Conservation (phyloP, 148 eudicot species). For the Tetragonia tetragonoides region DNA sequence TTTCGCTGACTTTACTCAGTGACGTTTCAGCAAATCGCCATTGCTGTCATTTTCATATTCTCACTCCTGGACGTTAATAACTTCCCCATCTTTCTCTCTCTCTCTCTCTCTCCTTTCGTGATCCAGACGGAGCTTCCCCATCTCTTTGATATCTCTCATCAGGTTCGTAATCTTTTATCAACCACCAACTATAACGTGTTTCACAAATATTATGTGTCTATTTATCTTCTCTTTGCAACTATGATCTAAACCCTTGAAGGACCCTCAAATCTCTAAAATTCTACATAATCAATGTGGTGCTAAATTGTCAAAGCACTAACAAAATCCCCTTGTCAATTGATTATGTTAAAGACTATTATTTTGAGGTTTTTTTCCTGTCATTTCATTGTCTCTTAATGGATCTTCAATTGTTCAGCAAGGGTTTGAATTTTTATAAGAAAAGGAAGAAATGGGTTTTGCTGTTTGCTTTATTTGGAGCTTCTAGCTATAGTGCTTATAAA, state of each 20-base stretch:
- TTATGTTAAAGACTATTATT: no score
- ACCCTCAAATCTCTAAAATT: background rate
- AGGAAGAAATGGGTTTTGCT: conserved; percentile 55
- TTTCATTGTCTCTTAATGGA: conserved; percentile 29
- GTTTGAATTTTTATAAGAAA: conserved; percentile 36
- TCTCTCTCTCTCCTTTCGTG: background rate
- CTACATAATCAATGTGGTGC: background rate
- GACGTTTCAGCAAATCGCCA: background rate
- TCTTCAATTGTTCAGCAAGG: conserved; percentile 37
- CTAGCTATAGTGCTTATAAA: conserved; percentile 64
- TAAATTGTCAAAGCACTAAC: no score
- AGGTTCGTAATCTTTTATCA: conserved; percentile 14
- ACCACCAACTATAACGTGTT: background rate
- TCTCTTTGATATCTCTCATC: background rate
- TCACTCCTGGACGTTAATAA: conserved; percentile 10
- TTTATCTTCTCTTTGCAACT: background rate
- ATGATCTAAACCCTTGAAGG: background rate
- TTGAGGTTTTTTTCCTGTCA: no score
- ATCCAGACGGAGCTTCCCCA: background rate
- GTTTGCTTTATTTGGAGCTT: conserved; percentile 52
- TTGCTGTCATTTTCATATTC: background rate
- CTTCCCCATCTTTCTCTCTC: background rate
- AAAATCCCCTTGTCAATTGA: no score
- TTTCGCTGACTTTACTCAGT: no score
- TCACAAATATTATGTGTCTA: background rate